Percentiles rank a stretch among this genome's conserved stretches.
phyloP scores from a whole-genome alignment of 2,329 filamentous ascomycete genomes.

The Emergomyces orientalis region DNA sequence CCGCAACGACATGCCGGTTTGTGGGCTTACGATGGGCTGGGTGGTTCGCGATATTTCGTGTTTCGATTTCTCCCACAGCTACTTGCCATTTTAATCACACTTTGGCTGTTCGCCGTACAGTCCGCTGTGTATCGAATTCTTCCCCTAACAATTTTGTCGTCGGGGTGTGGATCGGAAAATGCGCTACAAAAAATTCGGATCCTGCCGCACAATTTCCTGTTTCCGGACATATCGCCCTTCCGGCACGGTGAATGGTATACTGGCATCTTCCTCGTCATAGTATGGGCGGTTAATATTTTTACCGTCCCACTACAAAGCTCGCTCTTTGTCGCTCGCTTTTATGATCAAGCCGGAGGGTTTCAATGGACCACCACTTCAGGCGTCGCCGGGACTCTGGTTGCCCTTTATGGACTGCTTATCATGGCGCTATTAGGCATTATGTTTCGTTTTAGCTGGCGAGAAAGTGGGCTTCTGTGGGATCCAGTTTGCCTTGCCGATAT shows the following conservation, averaged over 20 bases:
- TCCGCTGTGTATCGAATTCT: slow-evolving; percentile 64
- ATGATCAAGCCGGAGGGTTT: slow-evolving; percentile 55
- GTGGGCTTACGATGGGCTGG: slow-evolving; percentile 57
- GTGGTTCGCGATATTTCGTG: slow-evolving; percentile 68
- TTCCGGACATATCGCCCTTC: slow-evolving; percentile 60
- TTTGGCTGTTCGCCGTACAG: slow-evolving; percentile 70
- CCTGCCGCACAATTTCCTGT: slow-evolving; percentile 54
- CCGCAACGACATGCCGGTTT: slow-evolving; percentile 56
- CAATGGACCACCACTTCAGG: slow-evolving; percentile 70
- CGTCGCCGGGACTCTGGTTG: slow-evolving; percentile 68
- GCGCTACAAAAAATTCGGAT: slow-evolving; percentile 55
- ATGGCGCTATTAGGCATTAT: slow-evolving; percentile 50
- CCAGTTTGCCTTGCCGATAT: slow-evolving; percentile 72
- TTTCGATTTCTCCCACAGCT: slow-evolving; percentile 79
- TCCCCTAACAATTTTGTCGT: slow-evolving; percentile 70
- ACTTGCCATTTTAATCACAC: slow-evolving; percentile 57
- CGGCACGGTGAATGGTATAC: slow-evolving; percentile 58
- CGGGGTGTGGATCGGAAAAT: slow-evolving; percentile 49
- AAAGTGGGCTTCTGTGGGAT: slow-evolving; percentile 78
- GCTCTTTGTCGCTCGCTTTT: slow-evolving; percentile 59
- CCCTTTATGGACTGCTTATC: slow-evolving; percentile 60
- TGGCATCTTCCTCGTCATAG: slow-evolving; percentile 55
- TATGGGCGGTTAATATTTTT: slow-evolving; percentile 66
- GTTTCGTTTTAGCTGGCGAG: slow-evolving; percentile 54
- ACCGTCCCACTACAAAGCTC: slow-evolving; percentile 73